These are phyloP conservation scores for Mucuna pruriens DNA, from an alignment of 306 rosid species.

Conservation along the genomic window DNA sequence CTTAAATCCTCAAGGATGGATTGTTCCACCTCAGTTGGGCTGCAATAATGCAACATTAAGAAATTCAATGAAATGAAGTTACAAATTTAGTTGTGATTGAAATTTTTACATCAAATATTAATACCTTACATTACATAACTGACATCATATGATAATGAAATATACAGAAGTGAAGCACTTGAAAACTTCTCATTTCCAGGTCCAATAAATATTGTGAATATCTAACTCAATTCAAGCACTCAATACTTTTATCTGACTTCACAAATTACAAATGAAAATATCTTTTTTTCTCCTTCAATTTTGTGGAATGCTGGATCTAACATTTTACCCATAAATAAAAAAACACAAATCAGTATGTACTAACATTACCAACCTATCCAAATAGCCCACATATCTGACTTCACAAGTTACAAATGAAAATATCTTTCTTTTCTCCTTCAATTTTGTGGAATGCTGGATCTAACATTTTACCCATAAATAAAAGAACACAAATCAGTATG, in stretches of 20 bases:
- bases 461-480: neutral
- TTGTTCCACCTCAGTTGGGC: conserved; percentile 88
- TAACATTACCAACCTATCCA: neutral
- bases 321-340: neutral
- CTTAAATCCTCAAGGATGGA: conserved; percentile 95
- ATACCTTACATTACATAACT: neutral
- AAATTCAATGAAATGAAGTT: conserved; percentile 18
- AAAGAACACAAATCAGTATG: no score
- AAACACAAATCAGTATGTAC: neutral
- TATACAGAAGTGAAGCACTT: conserved; percentile 27
- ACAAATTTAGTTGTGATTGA: neutral
- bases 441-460: neutral
- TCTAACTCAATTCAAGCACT: neutral
- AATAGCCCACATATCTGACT: no score
- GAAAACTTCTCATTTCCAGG: neutral
- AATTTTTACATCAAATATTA: conserved; percentile 26
- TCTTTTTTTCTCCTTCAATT: neutral
- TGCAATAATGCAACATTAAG: conserved; percentile 50
- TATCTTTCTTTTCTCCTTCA: neutral
- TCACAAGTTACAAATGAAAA: neutral
- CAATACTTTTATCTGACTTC: neutral
- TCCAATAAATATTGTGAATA: neutral
- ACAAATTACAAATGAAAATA: neutral
- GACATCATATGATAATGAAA: conserved; percentile 27
- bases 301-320: neutral